These are phyloP conservation scores for Xylaria multiplex DNA, from an alignment of 2,329 filamentous ascomycete genomes.

Conservation along the genomic window DNA sequence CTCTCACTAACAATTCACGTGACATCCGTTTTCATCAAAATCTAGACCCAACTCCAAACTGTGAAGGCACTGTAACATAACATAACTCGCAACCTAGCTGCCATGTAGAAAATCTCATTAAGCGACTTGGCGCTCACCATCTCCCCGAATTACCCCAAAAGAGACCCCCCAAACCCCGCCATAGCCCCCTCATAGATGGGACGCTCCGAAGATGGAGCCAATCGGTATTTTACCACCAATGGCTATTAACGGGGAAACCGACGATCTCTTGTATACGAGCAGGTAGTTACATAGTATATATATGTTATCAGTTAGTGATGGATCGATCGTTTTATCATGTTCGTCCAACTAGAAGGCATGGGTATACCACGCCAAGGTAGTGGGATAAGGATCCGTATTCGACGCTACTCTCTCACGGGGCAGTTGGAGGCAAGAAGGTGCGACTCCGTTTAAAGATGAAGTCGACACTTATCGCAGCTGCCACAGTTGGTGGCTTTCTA, in stretches of 20 bases:
- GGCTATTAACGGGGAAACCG: background rate
- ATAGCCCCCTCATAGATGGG: constrained; percentile 10
- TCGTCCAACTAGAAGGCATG: constrained; percentile 7
- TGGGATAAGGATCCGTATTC: constrained; percentile 2
- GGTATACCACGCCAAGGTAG: constrained; percentile 6
- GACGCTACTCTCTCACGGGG: constrained; percentile 13
- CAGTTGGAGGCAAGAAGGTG: background rate
- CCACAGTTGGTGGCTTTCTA: constrained; percentile 4
- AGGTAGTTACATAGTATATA: background rate
- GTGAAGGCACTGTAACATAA: too few relatives aligned
- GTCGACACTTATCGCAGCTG: background rate
- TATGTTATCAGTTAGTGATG: background rate
- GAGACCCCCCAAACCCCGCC: background rate
- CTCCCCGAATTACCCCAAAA: constrained; percentile 25
- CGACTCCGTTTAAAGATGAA: constrained; percentile 22
- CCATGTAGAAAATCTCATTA: background rate
- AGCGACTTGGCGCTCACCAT: constrained; percentile 6
- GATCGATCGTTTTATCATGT: constrained; percentile 10
- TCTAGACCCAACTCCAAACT: background rate
- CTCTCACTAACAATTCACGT: background rate
- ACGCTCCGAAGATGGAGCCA: constrained; percentile 23
- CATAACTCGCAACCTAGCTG: too few relatives aligned
- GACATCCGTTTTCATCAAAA: background rate
- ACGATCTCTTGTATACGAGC: background rate
- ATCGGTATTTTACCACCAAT: constrained; percentile 37